These are phyloP conservation scores for Lactifluus pinguis DNA, from an alignment of 768 basidiomycete species.

Conservation along the genomic window DNA sequence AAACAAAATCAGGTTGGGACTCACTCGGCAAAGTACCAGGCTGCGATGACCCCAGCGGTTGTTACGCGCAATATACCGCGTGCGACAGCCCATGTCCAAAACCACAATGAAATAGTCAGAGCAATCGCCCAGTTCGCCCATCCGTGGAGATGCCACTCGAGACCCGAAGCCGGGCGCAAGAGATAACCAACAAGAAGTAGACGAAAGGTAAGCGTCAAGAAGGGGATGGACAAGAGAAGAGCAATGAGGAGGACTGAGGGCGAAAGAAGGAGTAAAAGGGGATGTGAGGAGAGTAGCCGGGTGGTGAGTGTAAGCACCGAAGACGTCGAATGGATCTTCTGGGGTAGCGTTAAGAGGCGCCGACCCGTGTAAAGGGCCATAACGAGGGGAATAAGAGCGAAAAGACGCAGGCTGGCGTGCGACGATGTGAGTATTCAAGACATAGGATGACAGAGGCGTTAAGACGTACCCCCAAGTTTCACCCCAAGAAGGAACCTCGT, in stretches of 20 bases:
- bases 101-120: conserved; percentile 43
- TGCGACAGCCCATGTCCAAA: conserved; percentile 74
- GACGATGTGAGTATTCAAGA: not conserved
- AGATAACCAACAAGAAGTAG: conserved; percentile 61
- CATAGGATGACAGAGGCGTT: not conserved
- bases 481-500: conserved; percentile 63
- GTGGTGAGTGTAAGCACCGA: conserved; percentile 51
- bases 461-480: conserved; percentile 64
- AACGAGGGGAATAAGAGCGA: conserved; percentile 64
- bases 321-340: conserved; percentile 59
- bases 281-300: conserved; percentile 58
- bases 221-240: conserved; percentile 68
- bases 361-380: conserved; percentile 65
- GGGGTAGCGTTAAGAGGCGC: conserved; percentile 61
- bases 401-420: conserved; percentile 53
- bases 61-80: conserved; percentile 70
- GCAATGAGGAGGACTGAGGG: conserved; percentile 59
- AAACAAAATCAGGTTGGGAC: conserved; percentile 19
- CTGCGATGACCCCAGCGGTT: conserved; percentile 75
- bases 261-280: conserved; percentile 66
- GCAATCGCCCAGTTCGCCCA: conserved; percentile 73
- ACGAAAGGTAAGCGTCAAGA: conserved; percentile 69
- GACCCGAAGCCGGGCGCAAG: conserved; percentile 33
- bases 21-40: conserved; percentile 81
- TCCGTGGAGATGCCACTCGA: conserved; percentile 43